phyloP scores from a whole-genome alignment of 768 basidiomycete species.

The Termitomyces sp. region DNA sequence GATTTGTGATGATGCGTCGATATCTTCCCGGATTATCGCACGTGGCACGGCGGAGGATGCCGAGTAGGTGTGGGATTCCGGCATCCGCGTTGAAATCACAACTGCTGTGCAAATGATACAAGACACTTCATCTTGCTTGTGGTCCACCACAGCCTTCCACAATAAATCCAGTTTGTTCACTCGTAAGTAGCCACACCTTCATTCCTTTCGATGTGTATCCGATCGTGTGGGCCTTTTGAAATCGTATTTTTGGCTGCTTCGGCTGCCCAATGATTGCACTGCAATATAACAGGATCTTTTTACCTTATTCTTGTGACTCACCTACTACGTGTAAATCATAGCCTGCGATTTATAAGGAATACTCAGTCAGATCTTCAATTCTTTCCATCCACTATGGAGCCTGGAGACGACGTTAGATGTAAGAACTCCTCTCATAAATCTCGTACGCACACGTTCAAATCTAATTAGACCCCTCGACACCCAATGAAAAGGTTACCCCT shows the following conservation, averaged over 20 bases:
- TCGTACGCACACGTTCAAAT: not conserved
- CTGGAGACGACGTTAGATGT: constrained; percentile 8
- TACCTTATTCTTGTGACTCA: not conserved
- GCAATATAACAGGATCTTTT: not conserved
- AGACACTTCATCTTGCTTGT: not conserved
- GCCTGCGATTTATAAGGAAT: not conserved
- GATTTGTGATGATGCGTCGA: not conserved
- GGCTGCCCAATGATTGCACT: not conserved
- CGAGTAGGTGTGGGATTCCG: not conserved
- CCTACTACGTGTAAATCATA: not conserved
- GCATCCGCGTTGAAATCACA: too few species aligned
- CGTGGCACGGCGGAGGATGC: constrained; percentile 8
- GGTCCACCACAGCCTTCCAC: not conserved
- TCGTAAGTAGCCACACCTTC: not conserved
- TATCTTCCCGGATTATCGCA: constrained; percentile 3
- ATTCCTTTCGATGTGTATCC: not conserved
- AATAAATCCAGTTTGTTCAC: not conserved
- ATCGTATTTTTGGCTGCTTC: not conserved
- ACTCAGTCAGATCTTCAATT: not conserved
- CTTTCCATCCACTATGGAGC: constrained; percentile 6
- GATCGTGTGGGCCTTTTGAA: not conserved
- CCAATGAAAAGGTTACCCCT: constrained; percentile 9
- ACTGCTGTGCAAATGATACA: not conserved
- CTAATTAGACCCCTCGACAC: constrained; percentile 12
- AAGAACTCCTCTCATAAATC: not conserved